Base-by-base conservation (phyloP, 192 early-diverging fungal species). In the Umbelopsis ramanniana region DNA sequence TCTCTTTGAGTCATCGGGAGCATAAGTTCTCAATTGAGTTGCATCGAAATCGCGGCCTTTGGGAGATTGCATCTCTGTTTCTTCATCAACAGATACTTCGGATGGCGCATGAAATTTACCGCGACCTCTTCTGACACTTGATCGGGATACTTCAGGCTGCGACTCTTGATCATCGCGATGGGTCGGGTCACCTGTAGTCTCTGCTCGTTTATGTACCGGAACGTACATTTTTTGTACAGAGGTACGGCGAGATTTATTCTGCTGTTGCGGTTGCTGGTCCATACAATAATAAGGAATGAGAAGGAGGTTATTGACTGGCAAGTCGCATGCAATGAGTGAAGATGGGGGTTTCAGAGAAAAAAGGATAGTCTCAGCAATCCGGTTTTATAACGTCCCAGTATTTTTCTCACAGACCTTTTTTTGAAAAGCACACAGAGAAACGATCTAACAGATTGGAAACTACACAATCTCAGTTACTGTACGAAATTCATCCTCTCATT, bases 201-300 rank as follows among this genome's bases (percentile, higher is more conserved):
- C 70, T 22, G 22, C 24, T 46, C 70, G 70, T 17, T 53, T 52
- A 57, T 71, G 70, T 60, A 57, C 53, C 15, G 70, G 70, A 21
- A 71, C 70, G 54, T 71, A 71, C 50, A 53, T 53, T 45, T 54
- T 43, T 5, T 43, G 52, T 35, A 60, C 53, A n/a, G 52, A 40
- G 38, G 35, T 71, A 43, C 70, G 68, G 22, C 67, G 52, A 53
- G 69, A 38, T 70, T 68, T 46, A 22, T 63, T 68, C 21, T 46
- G n/a, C 29, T 53, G 52, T 68, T 38, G 35, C 14, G 69, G 12
- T 50, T 22, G 50, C 46, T 38, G 57, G 15, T 63, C 57, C 57
- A 63, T 63, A 63, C 57, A 37, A 26, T 63, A n/a, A 50, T 50
- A 63, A 63, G 57, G 57, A 63, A 35, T 22, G 57, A 63, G 33